Percentiles rank a stretch among this genome's conserved stretches.
Conservation (phyloP, 2,329 filamentous ascomycete species). For the Penicillium sp. region DNA sequence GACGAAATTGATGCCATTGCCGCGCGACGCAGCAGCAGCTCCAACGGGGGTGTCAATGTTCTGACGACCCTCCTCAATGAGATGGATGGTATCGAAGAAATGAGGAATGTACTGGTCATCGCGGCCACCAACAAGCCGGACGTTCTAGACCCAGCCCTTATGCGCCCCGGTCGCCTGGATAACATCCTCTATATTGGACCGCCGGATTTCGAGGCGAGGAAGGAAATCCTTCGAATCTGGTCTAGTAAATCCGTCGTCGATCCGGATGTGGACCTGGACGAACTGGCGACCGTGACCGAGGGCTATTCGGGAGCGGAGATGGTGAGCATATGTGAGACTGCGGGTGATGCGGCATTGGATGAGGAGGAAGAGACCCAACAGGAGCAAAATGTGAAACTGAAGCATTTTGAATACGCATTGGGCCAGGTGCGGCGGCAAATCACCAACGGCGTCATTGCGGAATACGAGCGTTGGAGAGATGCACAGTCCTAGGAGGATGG, state of each 20-base stretch:
- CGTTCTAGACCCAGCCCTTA: conserved; percentile 77
- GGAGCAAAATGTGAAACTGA: conserved; percentile 37
- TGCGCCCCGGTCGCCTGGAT: conserved; percentile 83
- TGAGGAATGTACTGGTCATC: conserved; percentile 80
- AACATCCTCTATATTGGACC: conserved; percentile 81
- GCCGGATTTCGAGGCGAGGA: conserved; percentile 69
- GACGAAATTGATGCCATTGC: conserved; percentile 92
- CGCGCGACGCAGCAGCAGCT: conserved; percentile 52
- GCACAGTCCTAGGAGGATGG: conserved; percentile 1
- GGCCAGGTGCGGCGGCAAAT: conserved; percentile 56
- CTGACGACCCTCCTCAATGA: conserved; percentile 87
- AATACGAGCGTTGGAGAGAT: conserved; percentile 57
- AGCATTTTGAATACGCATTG: conserved; percentile 47
- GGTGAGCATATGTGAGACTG: conserved; percentile 56
- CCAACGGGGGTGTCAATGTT: conserved; percentile 67
- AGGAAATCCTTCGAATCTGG: conserved; percentile 72
- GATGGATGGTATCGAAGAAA: conserved; percentile 89
- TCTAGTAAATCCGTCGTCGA: conserved; percentile 60
- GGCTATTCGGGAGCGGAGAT: conserved; percentile 88
- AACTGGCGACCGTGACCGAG: conserved; percentile 64
- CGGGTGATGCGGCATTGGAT: conserved; percentile 52
- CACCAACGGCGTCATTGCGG: conserved; percentile 57
- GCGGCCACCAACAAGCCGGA: conserved; percentile 91
- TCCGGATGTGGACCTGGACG: conserved; percentile 63
- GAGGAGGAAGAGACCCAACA: conserved; percentile 47